Conservation (phyloP, 805 yeast species). For the Saturnispora silvae region DNA sequence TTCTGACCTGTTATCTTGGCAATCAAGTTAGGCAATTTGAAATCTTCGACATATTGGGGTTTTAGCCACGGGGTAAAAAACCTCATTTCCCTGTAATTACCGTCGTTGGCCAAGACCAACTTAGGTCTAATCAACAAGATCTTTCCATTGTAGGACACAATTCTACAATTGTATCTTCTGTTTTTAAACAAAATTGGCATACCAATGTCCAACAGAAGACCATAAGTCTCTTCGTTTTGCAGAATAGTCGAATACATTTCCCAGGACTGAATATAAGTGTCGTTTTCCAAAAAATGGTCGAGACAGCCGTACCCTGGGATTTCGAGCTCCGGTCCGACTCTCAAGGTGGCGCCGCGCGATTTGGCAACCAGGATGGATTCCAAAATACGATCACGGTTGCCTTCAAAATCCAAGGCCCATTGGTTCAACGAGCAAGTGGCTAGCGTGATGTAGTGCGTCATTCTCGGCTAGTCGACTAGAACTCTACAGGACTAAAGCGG, state of each 20-base stretch:
- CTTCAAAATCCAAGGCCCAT: slow-evolving; percentile 98
- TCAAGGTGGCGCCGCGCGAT: slow-evolving; percentile 56
- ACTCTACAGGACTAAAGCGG: too few relatives aligned
- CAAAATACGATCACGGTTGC: slow-evolving; percentile 84
- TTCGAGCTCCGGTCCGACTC: slow-evolving; percentile 97
- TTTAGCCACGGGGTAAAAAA: slow-evolving; percentile 92
- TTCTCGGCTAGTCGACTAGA: slow-evolving; percentile 18
- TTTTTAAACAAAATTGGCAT: slow-evolving; percentile 87
- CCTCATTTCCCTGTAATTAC: slow-evolving; percentile 96
- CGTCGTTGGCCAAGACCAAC: slow-evolving; percentile 90
- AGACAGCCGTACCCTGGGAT: slow-evolving; percentile 90
- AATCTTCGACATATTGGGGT: slow-evolving; percentile 63
- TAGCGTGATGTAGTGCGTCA: slow-evolving; percentile 82
- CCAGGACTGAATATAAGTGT: slow-evolving; percentile 85
- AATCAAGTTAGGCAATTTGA: slow-evolving; percentile 60
- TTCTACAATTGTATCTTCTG: slow-evolving; percentile 84
- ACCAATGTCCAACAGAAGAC: slow-evolving; percentile 80
- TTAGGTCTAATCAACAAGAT: slow-evolving; percentile 87
- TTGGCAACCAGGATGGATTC: slow-evolving; percentile 76
- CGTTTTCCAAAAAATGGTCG: slow-evolving; percentile 90
- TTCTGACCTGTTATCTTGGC: slow-evolving; percentile 55
- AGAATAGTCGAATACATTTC: slow-evolving; percentile 81
- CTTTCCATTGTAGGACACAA: slow-evolving; percentile 67
- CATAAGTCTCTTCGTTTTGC: slow-evolving; percentile 55
- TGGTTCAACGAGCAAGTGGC: slow-evolving; percentile 95